Evolutionary conservation across 2,329 filamentous ascomycete species (phyloP).

Genomic region (Arthroderma sp.): DNA sequence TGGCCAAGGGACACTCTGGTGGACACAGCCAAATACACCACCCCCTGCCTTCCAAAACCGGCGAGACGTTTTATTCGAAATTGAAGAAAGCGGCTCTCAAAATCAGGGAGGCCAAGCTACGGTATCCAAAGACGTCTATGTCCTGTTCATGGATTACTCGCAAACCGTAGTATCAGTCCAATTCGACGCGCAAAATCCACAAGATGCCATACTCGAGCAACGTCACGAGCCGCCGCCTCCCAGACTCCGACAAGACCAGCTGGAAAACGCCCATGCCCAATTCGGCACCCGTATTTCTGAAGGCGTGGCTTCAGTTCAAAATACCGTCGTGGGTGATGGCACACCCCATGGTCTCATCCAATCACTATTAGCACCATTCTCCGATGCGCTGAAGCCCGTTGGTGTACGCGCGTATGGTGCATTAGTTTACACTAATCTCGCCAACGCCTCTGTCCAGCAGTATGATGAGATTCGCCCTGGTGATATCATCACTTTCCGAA

Average conservation of each 20-base stretch:
- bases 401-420: constrained; percentile 86
- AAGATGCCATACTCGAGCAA: constrained; percentile 66
- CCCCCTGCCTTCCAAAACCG: constrained; percentile 73
- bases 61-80: constrained; percentile 69
- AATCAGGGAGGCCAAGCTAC: constrained; percentile 57
- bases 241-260: constrained; percentile 75
- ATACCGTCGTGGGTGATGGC: constrained; percentile 71
- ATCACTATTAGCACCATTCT: constrained; percentile 61
- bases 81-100: constrained; percentile 60
- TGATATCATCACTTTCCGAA: constrained; percentile 85
- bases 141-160: constrained; percentile 93
- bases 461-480: constrained; percentile 87
- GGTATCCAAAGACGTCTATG: constrained; percentile 66
- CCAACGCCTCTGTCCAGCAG: constrained; percentile 80
- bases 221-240: constrained; percentile 73
- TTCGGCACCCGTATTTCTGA: constrained; percentile 70
- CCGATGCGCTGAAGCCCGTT: constrained; percentile 64
- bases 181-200: constrained; percentile 62
- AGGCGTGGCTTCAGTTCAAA: constrained; percentile 57
- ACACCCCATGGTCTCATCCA: constrained; percentile 63
- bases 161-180: constrained; percentile 76
- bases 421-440: constrained; percentile 85
- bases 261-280: constrained; percentile 70
- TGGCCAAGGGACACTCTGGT: constrained; percentile 64
- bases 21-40: constrained; percentile 64